Evolutionary conservation across 345 rosid genomes (phyloP).

Genomic region (Lepidium didymum): DNA sequence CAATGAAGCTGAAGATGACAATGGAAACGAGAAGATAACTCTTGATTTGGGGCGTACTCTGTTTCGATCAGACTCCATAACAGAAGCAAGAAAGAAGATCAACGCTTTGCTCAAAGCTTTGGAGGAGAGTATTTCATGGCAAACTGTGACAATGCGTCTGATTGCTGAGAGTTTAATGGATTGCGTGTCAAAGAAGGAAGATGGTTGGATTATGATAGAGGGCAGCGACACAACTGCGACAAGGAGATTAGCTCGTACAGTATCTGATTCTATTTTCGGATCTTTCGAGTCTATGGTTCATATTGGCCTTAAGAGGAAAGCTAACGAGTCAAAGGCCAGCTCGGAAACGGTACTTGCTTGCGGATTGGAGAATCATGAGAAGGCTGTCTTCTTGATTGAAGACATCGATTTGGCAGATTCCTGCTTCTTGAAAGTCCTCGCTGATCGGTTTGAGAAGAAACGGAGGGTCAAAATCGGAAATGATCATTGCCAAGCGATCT

Average conservation of each 20-base stretch:
- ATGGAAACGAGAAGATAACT: conserved; percentile 43
- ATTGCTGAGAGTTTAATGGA: conserved; percentile 43
- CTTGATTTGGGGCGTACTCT: conserved; percentile 57
- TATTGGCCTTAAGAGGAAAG: conserved; percentile 38
- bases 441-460: conserved; percentile 38
- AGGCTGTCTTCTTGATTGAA: conserved; percentile 57
- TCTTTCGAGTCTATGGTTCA: conserved; percentile 48
- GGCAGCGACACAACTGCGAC: conserved; percentile 63
- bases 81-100: conserved; percentile 11
- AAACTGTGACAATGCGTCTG: conserved; percentile 42
- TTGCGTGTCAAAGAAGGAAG: conserved; percentile 33
- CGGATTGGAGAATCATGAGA: conserved; percentile 34
- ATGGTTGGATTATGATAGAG: conserved; percentile 52
- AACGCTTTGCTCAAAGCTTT: conserved; percentile 33
- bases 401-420: conserved; percentile 54
- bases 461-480: not conserved
- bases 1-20: conserved; percentile 40
- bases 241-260: conserved; percentile 57
- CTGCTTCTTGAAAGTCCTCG: conserved; percentile 44
- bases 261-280: conserved; percentile 53
- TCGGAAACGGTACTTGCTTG: conserved; percentile 23
- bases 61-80: conserved; percentile 25
- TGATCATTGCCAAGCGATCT: conserved; percentile 33
- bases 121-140: conserved; percentile 65
- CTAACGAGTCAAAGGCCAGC: conserved; percentile 11